These are phyloP conservation scores for Xylariaceae sp. DNA, from an alignment of 2,329 filamentous ascomycete genomes.

Conservation along the genomic window DNA sequence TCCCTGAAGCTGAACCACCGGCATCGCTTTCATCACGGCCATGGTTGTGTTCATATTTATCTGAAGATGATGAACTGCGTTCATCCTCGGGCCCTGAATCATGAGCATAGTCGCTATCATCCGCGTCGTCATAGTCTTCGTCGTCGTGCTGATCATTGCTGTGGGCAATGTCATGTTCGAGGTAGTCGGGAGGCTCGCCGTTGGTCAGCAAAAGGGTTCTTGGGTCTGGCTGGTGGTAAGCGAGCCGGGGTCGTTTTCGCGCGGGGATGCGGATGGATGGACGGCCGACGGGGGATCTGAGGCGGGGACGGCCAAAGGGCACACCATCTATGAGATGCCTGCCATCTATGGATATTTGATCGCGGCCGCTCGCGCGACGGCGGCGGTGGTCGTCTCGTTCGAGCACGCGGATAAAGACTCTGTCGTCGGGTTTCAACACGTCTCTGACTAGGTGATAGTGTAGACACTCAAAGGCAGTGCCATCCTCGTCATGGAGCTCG, in stretches of 20 bases:
- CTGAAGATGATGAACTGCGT: not conserved
- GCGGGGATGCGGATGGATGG: constrained; percentile 70
- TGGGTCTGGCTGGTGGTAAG: constrained; percentile 34
- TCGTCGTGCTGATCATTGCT: not conserved
- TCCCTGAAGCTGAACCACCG: not conserved
- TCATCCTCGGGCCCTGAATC: constrained; percentile 14
- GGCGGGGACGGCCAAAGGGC: constrained; percentile 71
- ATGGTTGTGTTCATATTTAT: not conserved
- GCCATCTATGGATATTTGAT: constrained; percentile 76
- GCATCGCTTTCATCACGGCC: not conserved
- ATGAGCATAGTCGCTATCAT: constrained; percentile 13
- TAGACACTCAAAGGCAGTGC: constrained; percentile 75
- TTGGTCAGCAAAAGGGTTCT: constrained; percentile 34
- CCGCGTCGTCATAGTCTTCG: not conserved
- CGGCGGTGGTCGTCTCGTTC: constrained; percentile 69
- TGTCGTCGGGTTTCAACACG: constrained; percentile 76
- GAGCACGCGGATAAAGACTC: constrained; percentile 77
- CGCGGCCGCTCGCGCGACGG: constrained; percentile 68
- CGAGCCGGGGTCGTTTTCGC: constrained; percentile 61
- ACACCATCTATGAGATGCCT: constrained; percentile 81
- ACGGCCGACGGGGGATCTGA: constrained; percentile 56
- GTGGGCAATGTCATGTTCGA: no score
- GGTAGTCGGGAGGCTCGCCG: constrained; percentile 18
- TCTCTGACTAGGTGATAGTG: constrained; percentile 73
- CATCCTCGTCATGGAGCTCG: constrained; percentile 56